Evolutionary conservation across 2,329 filamentous ascomycete genomes (phyloP), one percentile per base, ranked within the genome.

Genomic region (Aspergillus novofumigatus): DNA sequence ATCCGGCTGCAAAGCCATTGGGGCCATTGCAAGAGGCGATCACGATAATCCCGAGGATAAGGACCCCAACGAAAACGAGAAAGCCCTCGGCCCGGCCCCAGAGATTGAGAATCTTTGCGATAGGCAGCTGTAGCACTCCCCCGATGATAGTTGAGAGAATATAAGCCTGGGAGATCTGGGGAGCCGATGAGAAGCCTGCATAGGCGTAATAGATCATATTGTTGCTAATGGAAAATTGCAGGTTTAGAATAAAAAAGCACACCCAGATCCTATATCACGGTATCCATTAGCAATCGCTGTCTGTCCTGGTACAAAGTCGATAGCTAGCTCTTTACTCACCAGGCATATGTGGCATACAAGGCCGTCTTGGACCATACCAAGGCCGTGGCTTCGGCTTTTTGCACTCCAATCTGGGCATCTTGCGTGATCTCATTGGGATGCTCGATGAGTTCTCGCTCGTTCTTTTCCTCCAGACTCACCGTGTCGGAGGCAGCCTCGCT

Each of bases 61-160:
- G 78, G 54, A 81, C 65, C 1, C 72, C 58, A 0, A 82, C 68
- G 60, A 81, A 82, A 42, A 84, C 53, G 2, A 79, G 59, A 56
- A 85, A 78, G n/a, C 82, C 85, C 65, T 86, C 80, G 0, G 83
- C 78, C 47, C 86, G 83, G 38, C 85, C 86, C 79, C 82, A 88
- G 25, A 86, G 72, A 68, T 88, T 83, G 53, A 88, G 74, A 3
- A 84, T 75, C 67, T 87, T 87, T 53, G 84, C 84, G 21, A 86
- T 75, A 0, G 85, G 81, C n/a, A 88, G 76, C 66, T 85, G 84
- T 49, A 81, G 74, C 32, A 86, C 76, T 26, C 83, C 85, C 35
- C 79, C 80, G 35, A 87, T 80, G 45, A 86, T 72, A 56, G 72
- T 79, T 10, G 82, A 74, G 41, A 87, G 74, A 58, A 87, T 81